Evolutionary conservation across 768 basidiomycete genomes (phyloP).

Genomic region (Tylopilus vinaceipallidus): DNA sequence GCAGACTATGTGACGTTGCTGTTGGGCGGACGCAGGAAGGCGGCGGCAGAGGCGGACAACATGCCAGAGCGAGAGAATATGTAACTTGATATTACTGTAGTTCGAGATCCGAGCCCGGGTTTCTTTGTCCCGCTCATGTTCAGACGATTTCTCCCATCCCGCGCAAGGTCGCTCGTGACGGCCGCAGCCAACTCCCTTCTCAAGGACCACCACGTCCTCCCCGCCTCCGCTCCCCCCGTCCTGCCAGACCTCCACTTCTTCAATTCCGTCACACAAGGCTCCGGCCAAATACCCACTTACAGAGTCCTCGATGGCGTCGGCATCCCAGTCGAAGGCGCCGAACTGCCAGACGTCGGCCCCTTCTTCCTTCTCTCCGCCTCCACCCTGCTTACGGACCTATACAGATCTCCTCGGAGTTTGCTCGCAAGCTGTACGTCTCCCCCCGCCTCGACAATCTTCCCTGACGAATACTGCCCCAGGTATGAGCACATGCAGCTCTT

Average conservation of each 20-base stretch:
- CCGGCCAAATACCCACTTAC: conserved; percentile 77
- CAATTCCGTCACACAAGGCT: conserved; percentile 66
- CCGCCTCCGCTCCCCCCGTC: conserved; percentile 55
- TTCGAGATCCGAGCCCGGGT: conserved; percentile 22
- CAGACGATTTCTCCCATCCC: conserved; percentile 1
- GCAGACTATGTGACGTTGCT: conserved; percentile 76
- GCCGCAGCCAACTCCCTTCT: conserved; percentile 13
- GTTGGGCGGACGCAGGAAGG: conserved; percentile 69
- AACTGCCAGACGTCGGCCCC: conserved; percentile 67
- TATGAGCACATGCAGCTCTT: conserved; percentile 80
- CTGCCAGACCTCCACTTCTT: conserved; percentile 73
- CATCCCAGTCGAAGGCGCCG: conserved; percentile 65
- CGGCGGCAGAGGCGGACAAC: conserved; percentile 63
- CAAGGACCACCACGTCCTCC: conserved; percentile 35
- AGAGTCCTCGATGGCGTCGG: conserved; percentile 83
- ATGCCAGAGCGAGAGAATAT: conserved; percentile 37
- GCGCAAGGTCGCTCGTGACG: conserved; percentile 15
- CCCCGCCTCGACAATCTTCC: neutral
- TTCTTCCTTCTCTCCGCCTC: neutral
- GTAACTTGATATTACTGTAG: neutral
- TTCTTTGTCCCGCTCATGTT: conserved; percentile 17
- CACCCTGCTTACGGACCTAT: conserved; percentile 7
- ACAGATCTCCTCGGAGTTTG: conserved; percentile 68
- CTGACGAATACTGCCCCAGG: conserved; percentile 29
- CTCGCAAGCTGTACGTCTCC: conserved; percentile 53